A percentile compares a stretch with the other conserved stretches of the same genome.
Conservation (phyloP, 208 protist genomes). For the Acanthamoeba castellanii region DNA sequence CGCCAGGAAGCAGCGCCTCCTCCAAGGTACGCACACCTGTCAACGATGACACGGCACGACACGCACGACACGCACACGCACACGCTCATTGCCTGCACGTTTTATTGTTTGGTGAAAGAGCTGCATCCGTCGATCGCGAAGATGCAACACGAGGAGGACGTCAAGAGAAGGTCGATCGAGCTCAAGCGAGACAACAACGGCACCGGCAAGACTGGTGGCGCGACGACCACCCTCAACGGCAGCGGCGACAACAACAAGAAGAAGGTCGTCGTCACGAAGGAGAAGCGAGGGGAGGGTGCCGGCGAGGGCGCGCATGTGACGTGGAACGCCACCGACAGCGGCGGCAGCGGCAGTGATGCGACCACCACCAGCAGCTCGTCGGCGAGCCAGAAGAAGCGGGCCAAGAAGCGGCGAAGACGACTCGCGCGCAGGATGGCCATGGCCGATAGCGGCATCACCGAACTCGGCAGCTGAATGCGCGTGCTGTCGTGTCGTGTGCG, state of each 20-base stretch:
- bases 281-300: neutral
- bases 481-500: no score
- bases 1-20: neutral
- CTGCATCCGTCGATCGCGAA: neutral
- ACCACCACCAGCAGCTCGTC: neutral
- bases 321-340: neutral
- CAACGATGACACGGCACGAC: neutral
- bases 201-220: neutral
- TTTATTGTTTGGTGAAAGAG: neutral
- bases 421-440: neutral
- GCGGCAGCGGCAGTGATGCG: neutral
- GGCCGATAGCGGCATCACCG: slow-evolving; percentile 7
- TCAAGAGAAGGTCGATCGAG: neutral
- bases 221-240: neutral
- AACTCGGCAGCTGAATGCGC: neutral
- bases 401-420: neutral
- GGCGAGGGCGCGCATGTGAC: neutral
- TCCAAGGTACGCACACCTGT: neutral
- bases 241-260: neutral
- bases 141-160: neutral
- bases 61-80: no score
- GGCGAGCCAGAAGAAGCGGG: slow-evolving; percentile 11
- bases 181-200: neutral
- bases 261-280: neutral
- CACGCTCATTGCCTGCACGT: neutral